Conservation (phyloP, 2,329 filamentous ascomycete genomes). For the Seiridium cupressi region DNA sequence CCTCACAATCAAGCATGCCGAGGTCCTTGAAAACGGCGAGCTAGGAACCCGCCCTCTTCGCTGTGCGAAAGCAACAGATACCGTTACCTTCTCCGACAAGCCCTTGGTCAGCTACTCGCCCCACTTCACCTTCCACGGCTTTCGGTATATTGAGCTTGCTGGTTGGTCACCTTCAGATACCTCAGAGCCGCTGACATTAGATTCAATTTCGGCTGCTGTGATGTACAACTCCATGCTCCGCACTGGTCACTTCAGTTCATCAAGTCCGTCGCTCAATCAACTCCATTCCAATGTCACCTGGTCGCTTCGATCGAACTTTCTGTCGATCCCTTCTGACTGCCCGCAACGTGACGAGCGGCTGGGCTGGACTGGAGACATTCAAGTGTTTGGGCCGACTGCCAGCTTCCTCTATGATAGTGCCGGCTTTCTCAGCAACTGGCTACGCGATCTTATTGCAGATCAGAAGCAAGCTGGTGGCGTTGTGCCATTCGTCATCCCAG, state of each 20-base stretch:
- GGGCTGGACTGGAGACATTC: constrained; percentile 44
- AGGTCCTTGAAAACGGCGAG: constrained; percentile 41
- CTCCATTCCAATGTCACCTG: constrained; percentile 53
- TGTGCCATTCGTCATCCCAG: constrained; percentile 1
- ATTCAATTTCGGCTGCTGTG: constrained; percentile 7
- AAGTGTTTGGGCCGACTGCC: constrained; percentile 39
- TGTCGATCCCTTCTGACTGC: constrained; percentile 51
- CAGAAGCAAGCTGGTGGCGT: constrained; percentile 2
- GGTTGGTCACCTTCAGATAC: constrained; percentile 26
- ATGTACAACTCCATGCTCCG: constrained; percentile 24
- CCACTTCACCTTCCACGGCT: constrained; percentile 45
- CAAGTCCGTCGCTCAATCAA: constrained; percentile 46
- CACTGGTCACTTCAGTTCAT: constrained; percentile 48
- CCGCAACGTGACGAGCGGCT: constrained; percentile 42
- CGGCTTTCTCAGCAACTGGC: constrained; percentile 38
- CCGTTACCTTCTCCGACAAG: constrained; percentile 27
- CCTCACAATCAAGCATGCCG: constrained; percentile 35
- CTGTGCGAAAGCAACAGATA: constrained; percentile 39
- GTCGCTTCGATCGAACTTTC: constrained; percentile 56
- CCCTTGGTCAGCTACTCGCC: constrained; percentile 25
- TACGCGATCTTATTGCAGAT: constrained; percentile 18
- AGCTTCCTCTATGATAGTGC: constrained; percentile 39
- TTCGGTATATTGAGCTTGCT: constrained; percentile 41
- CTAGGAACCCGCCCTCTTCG: constrained; percentile 39
- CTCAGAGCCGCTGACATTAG: neutral